A percentile compares a stretch with the other conserved stretches of the same genome.
These are phyloP conservation scores for Aspergillus flavus DNA, from an alignment of 2,329 filamentous ascomycete species.

Conservation along the genomic window DNA sequence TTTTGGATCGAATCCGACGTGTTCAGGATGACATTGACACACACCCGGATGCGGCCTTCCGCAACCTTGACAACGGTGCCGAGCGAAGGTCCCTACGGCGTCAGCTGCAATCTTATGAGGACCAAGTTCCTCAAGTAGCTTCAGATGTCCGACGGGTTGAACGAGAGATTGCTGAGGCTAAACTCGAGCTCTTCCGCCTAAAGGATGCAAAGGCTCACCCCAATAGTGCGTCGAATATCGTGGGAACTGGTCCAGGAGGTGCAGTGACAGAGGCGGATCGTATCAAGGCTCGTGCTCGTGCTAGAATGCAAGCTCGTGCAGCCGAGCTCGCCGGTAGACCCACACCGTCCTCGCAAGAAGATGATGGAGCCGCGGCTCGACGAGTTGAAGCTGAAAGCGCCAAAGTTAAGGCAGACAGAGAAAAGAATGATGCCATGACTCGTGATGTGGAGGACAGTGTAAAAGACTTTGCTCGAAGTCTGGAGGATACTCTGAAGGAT, in stretches of 20 bases:
- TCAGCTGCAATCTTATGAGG: conserved; percentile 83
- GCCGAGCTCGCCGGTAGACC: conserved; percentile 89
- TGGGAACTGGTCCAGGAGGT: conserved; percentile 91
- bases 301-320: conserved; percentile 98
- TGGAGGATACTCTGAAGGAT: conserved; percentile 87
- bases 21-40: conserved; percentile 93
- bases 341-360: conserved; percentile 64
- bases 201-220: conserved; percentile 93
- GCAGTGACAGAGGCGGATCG: conserved; percentile 89
- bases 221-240: conserved; percentile 73
- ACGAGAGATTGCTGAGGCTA: conserved; percentile 87
- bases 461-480: conserved; percentile 77
- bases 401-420: conserved; percentile 78
- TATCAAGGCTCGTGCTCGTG: conserved; percentile 90
- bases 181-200: conserved; percentile 87
- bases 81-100: conserved; percentile 84
- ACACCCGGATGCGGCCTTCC: conserved; percentile 75
- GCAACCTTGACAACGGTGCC: conserved; percentile 78
- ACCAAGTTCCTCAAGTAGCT: conserved; percentile 87
- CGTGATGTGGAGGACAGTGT: conserved; percentile 96
- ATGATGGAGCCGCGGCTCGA: conserved; percentile 77
- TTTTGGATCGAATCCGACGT: conserved; percentile 88
- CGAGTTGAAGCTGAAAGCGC: conserved; percentile 87
- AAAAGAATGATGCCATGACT: conserved; percentile 96
- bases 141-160: conserved; percentile 90